Conservation (phyloP, 129 eudicot species). For the Arctium minus region DNA sequence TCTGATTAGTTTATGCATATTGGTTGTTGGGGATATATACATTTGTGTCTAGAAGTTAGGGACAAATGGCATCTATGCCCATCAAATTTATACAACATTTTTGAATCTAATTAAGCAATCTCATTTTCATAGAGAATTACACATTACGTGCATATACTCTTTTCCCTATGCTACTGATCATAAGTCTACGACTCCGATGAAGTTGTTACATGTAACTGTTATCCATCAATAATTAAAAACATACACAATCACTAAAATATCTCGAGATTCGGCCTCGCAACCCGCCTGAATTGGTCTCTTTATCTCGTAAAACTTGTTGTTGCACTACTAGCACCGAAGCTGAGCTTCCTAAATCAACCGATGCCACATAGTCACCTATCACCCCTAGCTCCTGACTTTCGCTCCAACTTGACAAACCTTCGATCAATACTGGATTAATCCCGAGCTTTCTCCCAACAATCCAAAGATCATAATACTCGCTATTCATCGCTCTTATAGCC, state of each 20-base stretch:
- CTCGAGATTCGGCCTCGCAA: slow-evolving; percentile 23
- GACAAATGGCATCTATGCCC: too few relatives aligned
- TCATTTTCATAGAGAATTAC: neutral
- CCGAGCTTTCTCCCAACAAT: slow-evolving; percentile 81
- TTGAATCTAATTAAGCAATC: neutral
- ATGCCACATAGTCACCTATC: slow-evolving; percentile 74
- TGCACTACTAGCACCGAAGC: slow-evolving; percentile 82
- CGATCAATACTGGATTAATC: slow-evolving; percentile 59
- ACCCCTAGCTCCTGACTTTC: slow-evolving; percentile 69
- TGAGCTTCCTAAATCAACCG: slow-evolving; percentile 50
- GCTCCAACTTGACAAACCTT: slow-evolving; percentile 69
- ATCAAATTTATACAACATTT: neutral
- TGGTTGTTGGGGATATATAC: too few relatives aligned
- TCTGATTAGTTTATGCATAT: neutral
- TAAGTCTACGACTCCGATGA: neutral
- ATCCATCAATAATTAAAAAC: slow-evolving; percentile 5
- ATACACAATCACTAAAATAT: slow-evolving; percentile 18
- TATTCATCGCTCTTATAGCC: slow-evolving; percentile 61
- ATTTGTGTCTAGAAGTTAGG: too few relatives aligned
- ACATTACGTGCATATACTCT: neutral
- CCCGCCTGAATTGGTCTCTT: slow-evolving; percentile 31
- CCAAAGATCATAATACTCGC: slow-evolving; percentile 55
- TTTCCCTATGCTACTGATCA: neutral
- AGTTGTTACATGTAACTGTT: neutral
- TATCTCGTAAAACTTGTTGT: slow-evolving; percentile 78